A percentile compares a stretch with the other conserved stretches of the same genome.
Conservation (phyloP, 495 filamentous ascomycete species). For the Tuber melanosporum region DNA sequence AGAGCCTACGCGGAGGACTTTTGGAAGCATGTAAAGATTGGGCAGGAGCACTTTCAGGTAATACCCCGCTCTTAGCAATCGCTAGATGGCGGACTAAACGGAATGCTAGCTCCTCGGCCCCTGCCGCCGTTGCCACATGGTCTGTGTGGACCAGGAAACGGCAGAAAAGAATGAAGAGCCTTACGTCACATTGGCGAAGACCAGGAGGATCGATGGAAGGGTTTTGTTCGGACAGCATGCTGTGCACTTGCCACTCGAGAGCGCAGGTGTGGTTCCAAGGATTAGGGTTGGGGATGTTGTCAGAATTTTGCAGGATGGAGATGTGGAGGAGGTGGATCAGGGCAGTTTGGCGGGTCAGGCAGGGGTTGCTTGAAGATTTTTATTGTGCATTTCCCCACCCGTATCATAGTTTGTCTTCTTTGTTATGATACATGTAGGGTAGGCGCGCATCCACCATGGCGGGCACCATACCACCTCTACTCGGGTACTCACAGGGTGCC, state of each 20-base stretch:
- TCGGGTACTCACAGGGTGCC: too few species aligned
- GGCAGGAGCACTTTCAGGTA: constrained; percentile 37
- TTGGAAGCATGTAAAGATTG: constrained; percentile 38
- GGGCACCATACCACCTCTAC: too few species aligned
- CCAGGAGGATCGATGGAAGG: constrained; percentile 69
- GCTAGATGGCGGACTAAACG: neutral
- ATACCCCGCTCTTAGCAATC: neutral
- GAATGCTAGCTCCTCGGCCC: constrained; percentile 61
- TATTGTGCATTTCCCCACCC: neutral
- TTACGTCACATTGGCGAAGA: constrained; percentile 80
- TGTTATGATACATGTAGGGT: neutral
- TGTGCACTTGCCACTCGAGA: constrained; percentile 46
- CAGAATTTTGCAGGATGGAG: constrained; percentile 35
- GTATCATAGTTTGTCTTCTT: neutral
- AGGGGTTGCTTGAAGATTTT: neutral
- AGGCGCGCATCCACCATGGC: too few species aligned
- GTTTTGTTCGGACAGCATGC: constrained; percentile 83
- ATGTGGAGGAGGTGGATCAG: neutral
- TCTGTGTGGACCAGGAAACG: constrained; percentile 82
- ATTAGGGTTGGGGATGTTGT: constrained; percentile 56
- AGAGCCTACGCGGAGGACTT: constrained; percentile 39
- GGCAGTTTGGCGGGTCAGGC: neutral
- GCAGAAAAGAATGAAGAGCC: constrained; percentile 74
- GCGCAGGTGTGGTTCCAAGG: constrained; percentile 44
- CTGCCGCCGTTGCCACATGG: constrained; percentile 89